phyloP scores from a whole-genome alignment of 805 yeast species.

The Groenewaldozyma tartarivorans region DNA sequence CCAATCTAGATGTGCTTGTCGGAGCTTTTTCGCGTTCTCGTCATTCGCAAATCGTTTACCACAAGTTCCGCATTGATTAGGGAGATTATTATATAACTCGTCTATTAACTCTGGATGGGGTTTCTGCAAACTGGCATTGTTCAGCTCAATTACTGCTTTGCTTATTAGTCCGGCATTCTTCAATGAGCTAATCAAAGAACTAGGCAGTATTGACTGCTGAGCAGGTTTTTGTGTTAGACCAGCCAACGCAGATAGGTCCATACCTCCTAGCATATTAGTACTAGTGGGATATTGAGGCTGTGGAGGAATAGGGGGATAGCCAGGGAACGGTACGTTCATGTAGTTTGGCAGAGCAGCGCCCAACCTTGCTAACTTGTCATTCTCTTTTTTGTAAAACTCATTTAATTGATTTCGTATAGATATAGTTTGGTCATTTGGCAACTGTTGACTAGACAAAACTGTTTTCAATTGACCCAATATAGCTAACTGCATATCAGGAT shows the following conservation, averaged over 20 bases:
- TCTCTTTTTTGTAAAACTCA: conserved; percentile 18
- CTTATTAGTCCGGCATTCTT: conserved; percentile 22
- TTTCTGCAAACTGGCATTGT: conserved; percentile 23
- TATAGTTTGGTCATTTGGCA: conserved; percentile 22
- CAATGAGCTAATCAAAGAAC: conserved; percentile 17
- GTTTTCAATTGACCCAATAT: conserved; percentile 22
- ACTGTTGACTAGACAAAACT: conserved; percentile 20
- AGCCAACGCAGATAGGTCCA: neutral
- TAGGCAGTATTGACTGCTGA: conserved; percentile 1
- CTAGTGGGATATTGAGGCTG: neutral
- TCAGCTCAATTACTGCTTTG: conserved; percentile 13
- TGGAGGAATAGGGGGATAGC: neutral
- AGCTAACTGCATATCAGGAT: conserved; percentile 24
- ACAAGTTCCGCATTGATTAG: conserved; percentile 81
- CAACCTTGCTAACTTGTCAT: conserved; percentile 17
- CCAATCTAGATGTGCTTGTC: conserved; percentile 82
- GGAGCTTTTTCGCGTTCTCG: conserved; percentile 41
- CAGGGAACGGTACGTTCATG: neutral
- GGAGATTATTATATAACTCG: conserved; percentile 45
- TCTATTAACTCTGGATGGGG: conserved; percentile 27
- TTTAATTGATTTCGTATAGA: conserved; percentile 24
- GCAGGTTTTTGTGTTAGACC: neutral
- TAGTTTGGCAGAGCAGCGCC: no score
- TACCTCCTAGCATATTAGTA: no score
- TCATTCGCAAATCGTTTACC: conserved; percentile 73